Percentiles rank a stretch among this genome's conserved stretches.
Evolutionary conservation across 352 stramenopile genomes (phyloP).

Genomic region (Salisapilia sapeloensis): DNA sequence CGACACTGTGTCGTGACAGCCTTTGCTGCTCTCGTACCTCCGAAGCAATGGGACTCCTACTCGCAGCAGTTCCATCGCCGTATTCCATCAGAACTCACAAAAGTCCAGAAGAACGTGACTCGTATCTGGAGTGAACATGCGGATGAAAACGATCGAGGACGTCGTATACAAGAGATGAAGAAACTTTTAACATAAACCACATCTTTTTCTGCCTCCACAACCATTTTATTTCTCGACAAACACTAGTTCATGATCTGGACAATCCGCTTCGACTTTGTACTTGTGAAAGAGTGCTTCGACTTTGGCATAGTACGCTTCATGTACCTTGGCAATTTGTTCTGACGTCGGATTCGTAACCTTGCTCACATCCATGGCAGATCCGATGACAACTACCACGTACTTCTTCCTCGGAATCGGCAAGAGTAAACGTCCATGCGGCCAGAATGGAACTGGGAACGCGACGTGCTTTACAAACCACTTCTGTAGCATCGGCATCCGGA

Average conservation of each 20-base stretch:
- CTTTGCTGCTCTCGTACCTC: slow-evolving; percentile 48
- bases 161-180: slow-evolving; percentile 31
- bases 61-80: slow-evolving; percentile 27
- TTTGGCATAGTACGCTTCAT: slow-evolving; percentile 33
- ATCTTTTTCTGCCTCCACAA: too few relatives aligned
- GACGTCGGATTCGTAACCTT: slow-evolving; percentile 21
- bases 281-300: slow-evolving; percentile 44
- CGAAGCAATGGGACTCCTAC: slow-evolving; percentile 47
- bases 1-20: slow-evolving; percentile 42
- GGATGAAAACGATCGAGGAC: slow-evolving; percentile 25
- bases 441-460: slow-evolving; percentile 65
- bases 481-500: slow-evolving; percentile 51
- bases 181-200: too few relatives aligned
- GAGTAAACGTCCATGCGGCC: slow-evolving; percentile 44
- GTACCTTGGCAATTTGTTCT: slow-evolving; percentile 44
- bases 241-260: slow-evolving; percentile 51
- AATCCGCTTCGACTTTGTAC: slow-evolving; percentile 62
- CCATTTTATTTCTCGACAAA: slow-evolving; percentile 20
- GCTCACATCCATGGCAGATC: slow-evolving; percentile 29
- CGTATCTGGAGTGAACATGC: slow-evolving; percentile 28
- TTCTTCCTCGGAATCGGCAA: slow-evolving; percentile 53
- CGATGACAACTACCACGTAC: slow-evolving; percentile 46
- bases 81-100: slow-evolving; percentile 26
- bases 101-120: slow-evolving; percentile 12
- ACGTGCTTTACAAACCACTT: slow-evolving; percentile 65